Base-by-base conservation (phyloP, 1,284 basidiomycete genomes). In the Cutaneotrichosporon arboriforme region DNA sequence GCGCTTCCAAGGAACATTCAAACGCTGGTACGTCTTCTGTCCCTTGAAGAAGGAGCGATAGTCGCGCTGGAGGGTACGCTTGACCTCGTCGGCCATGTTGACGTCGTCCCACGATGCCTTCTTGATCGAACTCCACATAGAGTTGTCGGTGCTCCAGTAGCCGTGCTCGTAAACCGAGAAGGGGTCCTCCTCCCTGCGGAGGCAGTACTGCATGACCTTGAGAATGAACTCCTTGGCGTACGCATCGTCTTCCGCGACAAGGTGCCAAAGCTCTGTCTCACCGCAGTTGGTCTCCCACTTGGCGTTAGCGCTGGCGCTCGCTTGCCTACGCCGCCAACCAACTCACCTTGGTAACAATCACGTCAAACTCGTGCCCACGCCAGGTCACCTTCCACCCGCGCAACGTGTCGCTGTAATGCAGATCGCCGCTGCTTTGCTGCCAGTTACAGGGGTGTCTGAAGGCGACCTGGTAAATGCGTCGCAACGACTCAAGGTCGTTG, bases 1-100 rank as follows among this genome's bases (percentile, higher is more conserved):
- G 13, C 74, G 56, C 81, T 90, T 90, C 88, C 88, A 90, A 0
- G 88, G 84, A 46, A 90, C 85, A 1, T 79, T 78, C 2, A 89
- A 77, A 14, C 82, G 79, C 68, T 84, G 84, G 75, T 90, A 90
- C 1, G 84, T 73, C 36, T 78, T 66, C 61, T 87, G 82, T 0
- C 84, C 83, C 34, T 80, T 78, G 68, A 88, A 88, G 77, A 91
- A 91, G 0, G 84, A 84, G 35, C 82, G 80, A 12, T 90, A 78
- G 53, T 90, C 88, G 60, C 85, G 83, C 71, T 83, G 79, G 12
- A 89, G 61, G 2, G 76, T 72, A 21, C 76, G 76, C 75, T 90
- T 90, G 76, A 84, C 85, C 4, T 79, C 77, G 0, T 84, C 81
- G 52, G 86, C 84, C 46, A 90, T 78, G 50, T 90, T 83, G 38